Evolutionary conservation across 495 filamentous ascomycete genomes (phyloP), one percentile per base, ranked within the genome.

Genomic region (Talaromyces stipitatus): DNA sequence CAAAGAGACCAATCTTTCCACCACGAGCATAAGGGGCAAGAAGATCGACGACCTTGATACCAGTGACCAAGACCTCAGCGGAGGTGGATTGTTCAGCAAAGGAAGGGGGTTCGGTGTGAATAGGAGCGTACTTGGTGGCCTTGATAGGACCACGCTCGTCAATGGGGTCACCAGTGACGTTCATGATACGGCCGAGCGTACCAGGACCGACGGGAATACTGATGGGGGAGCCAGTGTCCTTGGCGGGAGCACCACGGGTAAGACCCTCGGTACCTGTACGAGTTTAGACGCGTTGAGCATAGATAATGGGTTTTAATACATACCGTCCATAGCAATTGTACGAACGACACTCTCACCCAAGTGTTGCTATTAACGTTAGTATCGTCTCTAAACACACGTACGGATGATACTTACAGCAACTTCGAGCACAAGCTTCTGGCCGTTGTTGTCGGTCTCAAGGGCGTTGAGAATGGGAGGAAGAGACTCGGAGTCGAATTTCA

Each of bases 1-100:
- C 94, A 80, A 98, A 98, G 71, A 98, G 95, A 89, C 94, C 94
- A 84, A 98, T 98, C 87, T 98, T 98, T 85, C 94, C 94, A 88
- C 94, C 94, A 92, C 94, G 94, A 78, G 94, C 94, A 76, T 98
- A 98, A 66, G 94, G 94, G 70, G 94, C 94, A 64, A 98, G 83
- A 63, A 98, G 81, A 73, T 98, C 94, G 76, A 98, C 94, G 74
- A 98, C 94, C 86, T 98, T 98, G 85, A 98, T 98, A 85, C 94
- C 94, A 64, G 94, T 98, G 66, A 96, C 87, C 62, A 98, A 84
- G 77, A 98, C 86, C 78, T 98, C 94, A 63, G 95, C 94, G 61
- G 82, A 78, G 65, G 94, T 98, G 58, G 94, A 91, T 83, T 98
- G 94, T 62, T 97, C 95, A 62, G 82, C 79, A 82, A 97, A 98